Evolutionary conservation across 495 filamentous ascomycete genomes (phyloP), one percentile per base, ranked within the genome.

Genomic region (Aspergillus saccharolyticus): DNA sequence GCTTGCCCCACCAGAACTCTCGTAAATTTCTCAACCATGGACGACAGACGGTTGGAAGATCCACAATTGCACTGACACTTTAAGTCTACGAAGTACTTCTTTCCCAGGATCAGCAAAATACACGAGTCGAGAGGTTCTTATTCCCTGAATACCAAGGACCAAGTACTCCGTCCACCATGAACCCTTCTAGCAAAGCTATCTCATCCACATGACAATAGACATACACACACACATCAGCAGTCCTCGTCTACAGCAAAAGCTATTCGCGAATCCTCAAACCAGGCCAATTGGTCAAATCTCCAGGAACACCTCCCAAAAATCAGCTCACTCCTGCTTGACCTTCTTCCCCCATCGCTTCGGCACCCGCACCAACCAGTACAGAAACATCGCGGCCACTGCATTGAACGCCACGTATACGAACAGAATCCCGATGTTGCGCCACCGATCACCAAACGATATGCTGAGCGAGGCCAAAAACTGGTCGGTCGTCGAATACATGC

Each of bases 321-420:
- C 4, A 39, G 12, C 33, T 62, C 79, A 71, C 66, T 78, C 76
- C 54, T 66, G 65, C 48, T 80, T 76, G 5, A 63, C 66, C 63
- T 73, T 76, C 58, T 77, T 82, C 4, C 33, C 33, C 33, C 33
- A 39, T 12, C 33, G 33, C 80, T 91, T 91, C 16, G 89, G 89
- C 52, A 96, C 87, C 6, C 91, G 76, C 7, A 82, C 79, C 53
- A 91, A 68, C 87, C 88, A 96, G 71, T 96, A 96, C 17, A 96
- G 65, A 44, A 80, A 75, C 18, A 93, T 65, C 0, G 89, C 90
- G 20, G 69, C 85, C n/a, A 74, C 63, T 55, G 91, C 71, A 68
- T 96, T 96, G 72, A 94, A 89, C n/a, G 79, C 70, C 54, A 93
- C 78, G 63, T 85, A 95, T 0, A 74, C 84, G 70, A 78, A 93